Evolutionary conservation across 495 filamentous ascomycete species (phyloP).

Genomic region (Xanthoparmelia taractica): DNA sequence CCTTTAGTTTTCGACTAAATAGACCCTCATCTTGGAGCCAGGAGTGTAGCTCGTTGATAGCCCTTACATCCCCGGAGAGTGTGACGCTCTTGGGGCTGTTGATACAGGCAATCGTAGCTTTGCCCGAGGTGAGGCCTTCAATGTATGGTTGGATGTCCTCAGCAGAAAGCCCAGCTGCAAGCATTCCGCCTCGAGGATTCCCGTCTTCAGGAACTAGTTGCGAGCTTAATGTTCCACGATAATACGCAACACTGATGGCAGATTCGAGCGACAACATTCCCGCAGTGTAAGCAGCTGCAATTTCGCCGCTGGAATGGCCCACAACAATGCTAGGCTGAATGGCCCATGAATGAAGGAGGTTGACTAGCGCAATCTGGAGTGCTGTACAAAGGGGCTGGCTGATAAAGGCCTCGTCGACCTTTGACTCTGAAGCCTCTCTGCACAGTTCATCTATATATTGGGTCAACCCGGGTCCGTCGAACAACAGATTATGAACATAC

Average conservation of each 20-base stretch:
- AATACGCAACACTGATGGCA: constrained; percentile 28
- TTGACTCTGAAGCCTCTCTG: constrained; percentile 16
- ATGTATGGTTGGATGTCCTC: constrained; percentile 23
- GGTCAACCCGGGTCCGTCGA: not conserved
- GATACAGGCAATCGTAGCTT: constrained; percentile 26
- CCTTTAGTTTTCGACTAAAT: constrained; percentile 43
- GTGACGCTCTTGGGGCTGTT: constrained; percentile 32
- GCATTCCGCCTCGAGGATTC: constrained; percentile 28
- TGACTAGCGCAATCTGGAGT: constrained; percentile 30
- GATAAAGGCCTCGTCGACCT: constrained; percentile 18
- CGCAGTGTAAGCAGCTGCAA: constrained; percentile 49
- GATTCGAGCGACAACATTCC: constrained; percentile 31
- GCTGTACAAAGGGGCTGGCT: constrained; percentile 31
- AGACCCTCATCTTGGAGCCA: constrained; percentile 23
- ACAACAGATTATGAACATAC: constrained; percentile 14
- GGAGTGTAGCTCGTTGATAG: constrained; percentile 21
- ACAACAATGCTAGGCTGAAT: constrained; percentile 22
- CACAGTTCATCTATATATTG: constrained; percentile 10
- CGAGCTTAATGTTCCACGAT: constrained; percentile 26
- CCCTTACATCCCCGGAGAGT: constrained; percentile 25
- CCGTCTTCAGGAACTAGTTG: not conserved
- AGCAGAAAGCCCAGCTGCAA: constrained; percentile 27
- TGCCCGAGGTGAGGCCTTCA: constrained; percentile 7
- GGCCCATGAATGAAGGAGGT: constrained; percentile 26
- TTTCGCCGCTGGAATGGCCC: constrained; percentile 51